A percentile compares a stretch with the other conserved stretches of the same genome.
Conservation (phyloP, 1,284 basidiomycete genomes). For the Ganoderma meredithae region DNA sequence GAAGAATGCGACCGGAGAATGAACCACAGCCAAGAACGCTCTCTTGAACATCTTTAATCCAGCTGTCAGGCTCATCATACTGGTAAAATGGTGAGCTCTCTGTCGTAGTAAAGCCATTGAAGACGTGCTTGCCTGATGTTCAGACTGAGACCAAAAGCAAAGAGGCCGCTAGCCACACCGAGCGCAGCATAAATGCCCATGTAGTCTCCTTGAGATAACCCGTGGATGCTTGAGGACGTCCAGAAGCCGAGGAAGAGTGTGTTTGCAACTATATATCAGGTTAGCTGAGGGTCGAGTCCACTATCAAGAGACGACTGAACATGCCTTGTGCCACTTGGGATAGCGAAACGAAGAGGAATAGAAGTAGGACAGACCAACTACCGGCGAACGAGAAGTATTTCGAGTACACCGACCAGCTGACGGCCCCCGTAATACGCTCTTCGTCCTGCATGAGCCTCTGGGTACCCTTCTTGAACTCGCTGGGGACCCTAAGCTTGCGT, state of each 20-base stretch:
- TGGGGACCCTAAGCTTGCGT: conserved; percentile 25
- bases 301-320: neutral
- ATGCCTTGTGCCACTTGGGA: conserved; percentile 43
- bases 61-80: conserved; percentile 64
- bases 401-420: conserved; percentile 43
- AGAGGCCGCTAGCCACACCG: conserved; percentile 62
- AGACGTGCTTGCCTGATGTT: conserved; percentile 54
- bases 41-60: conserved; percentile 67
- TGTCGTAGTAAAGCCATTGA: neutral
- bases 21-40: conserved; percentile 62
- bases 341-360: conserved; percentile 46
- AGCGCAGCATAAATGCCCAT: conserved; percentile 76
- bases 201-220: conserved; percentile 65
- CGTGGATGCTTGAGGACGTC: conserved; percentile 47
- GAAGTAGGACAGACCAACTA: conserved; percentile 47
- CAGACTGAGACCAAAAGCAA: conserved; percentile 62
- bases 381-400: conserved; percentile 56
- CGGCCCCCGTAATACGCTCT: conserved; percentile 45
- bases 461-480: conserved; percentile 8
- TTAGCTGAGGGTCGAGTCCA: neutral
- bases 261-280: conserved; percentile 42
- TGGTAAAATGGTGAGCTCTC: conserved; percentile 37
- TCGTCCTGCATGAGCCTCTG: conserved; percentile 47
- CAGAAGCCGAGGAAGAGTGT: conserved; percentile 51
- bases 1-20: conserved; percentile 80